Conservation (phyloP, 371 early-diverging fungal species). For the Mucor indicus region DNA sequence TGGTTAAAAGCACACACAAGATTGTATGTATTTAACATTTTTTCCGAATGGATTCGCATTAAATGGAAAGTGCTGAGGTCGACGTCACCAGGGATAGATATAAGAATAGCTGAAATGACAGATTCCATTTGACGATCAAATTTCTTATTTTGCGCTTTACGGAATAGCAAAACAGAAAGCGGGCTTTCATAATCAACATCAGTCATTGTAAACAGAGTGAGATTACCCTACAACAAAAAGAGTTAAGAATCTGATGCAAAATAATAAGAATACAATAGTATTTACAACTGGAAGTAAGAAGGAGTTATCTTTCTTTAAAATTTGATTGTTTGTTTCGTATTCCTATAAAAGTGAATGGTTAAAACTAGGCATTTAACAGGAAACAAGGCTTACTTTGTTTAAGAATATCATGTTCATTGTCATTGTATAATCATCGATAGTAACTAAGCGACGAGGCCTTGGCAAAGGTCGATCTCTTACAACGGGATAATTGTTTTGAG, state of each 20-base stretch:
- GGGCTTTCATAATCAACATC: conserved; percentile 12
- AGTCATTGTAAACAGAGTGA: neutral
- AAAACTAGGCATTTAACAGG: neutral
- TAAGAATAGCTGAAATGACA: neutral
- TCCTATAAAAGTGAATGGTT: neutral
- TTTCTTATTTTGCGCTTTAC: neutral
- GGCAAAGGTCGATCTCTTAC: conserved; percentile 4
- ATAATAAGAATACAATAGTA: neutral
- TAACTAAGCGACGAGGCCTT: conserved; percentile 19
- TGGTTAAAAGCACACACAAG: conserved; percentile 4
- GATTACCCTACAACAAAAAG: neutral
- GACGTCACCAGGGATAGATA: neutral
- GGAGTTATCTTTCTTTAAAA: no score
- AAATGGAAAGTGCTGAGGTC: conserved; percentile 3
- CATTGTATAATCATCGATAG: conserved; percentile 24
- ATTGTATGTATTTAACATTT: neutral
- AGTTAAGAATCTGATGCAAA: neutral
- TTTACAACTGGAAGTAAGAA: no score
- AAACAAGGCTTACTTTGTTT: conserved; percentile 2
- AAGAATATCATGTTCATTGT: conserved; percentile 18
- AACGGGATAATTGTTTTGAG: neutral
- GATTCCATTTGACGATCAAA: neutral
- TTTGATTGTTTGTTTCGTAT: no score
- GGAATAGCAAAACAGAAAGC: conserved; percentile 6
- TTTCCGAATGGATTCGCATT: neutral